These are phyloP conservation scores for Colletotrichum karsti DNA, from an alignment of 2,329 filamentous ascomycete genomes.

Conservation along the genomic window DNA sequence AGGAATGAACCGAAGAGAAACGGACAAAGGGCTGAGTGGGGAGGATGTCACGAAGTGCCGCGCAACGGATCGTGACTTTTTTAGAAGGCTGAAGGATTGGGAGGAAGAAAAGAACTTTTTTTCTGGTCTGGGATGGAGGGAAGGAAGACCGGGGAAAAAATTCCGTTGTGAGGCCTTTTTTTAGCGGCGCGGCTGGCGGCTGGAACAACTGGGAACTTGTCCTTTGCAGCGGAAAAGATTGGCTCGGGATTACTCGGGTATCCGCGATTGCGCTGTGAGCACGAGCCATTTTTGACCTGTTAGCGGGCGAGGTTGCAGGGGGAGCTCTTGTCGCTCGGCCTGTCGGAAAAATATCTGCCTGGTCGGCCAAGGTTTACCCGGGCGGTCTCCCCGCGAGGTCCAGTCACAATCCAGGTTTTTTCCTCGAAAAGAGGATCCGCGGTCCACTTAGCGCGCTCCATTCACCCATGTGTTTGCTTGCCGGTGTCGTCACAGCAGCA, in stretches of 20 bases:
- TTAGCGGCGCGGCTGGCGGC: constrained; percentile 23
- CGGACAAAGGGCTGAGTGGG: constrained; percentile 44
- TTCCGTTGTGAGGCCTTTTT: constrained; percentile 32
- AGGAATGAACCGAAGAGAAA: constrained; percentile 31
- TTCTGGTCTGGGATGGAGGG: constrained; percentile 9
- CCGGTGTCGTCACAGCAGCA: not conserved
- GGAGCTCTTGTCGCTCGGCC: not conserved
- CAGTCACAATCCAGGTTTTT: constrained; percentile 11
- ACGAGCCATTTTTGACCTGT: not conserved
- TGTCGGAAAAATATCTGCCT: constrained; percentile 20
- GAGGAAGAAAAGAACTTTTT: constrained; percentile 7
- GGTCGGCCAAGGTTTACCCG: constrained; percentile 22
- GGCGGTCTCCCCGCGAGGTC: not conserved
- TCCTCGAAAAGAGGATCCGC: not conserved
- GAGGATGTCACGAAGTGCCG: constrained; percentile 33
- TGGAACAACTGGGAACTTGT: constrained; percentile 18
- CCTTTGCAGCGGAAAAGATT: constrained; percentile 26
- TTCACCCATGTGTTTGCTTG: constrained; percentile 27
- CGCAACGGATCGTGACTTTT: constrained; percentile 28
- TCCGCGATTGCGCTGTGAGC: constrained; percentile 7
- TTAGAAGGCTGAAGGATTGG: not conserved
- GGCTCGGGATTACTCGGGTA: constrained; percentile 32
- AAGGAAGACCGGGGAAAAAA: constrained; percentile 17
- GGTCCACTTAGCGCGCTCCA: constrained; percentile 23
- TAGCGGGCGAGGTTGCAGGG: not conserved